Evolutionary conservation across 352 stramenopile genomes (phyloP).

Genomic region (Chrysophaeum taylorii): DNA sequence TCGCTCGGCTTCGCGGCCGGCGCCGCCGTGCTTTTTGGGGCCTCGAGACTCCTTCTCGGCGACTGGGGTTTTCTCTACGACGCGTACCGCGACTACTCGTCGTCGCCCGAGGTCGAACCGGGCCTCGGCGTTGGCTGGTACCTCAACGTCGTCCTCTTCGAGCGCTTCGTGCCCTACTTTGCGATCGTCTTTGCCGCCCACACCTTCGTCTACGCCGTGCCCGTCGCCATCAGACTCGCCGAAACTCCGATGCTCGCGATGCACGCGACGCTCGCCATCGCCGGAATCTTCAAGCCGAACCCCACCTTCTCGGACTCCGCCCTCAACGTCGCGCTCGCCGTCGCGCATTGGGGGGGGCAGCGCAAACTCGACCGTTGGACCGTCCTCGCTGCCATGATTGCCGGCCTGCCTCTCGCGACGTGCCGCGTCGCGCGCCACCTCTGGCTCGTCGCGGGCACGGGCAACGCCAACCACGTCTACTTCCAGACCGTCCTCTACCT

Average conservation of each 20-base stretch:
- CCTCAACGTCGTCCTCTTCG: background rate
- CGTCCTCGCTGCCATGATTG: background rate
- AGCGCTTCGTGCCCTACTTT: background rate
- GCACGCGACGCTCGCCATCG: background rate
- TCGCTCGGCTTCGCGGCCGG: too few relatives aligned
- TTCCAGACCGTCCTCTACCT: too few relatives aligned
- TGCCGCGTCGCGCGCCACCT: background rate
- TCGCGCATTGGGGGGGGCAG: background rate
- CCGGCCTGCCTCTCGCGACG: background rate
- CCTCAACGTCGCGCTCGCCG: background rate
- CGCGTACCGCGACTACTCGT: too few relatives aligned
- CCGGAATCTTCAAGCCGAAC: background rate
- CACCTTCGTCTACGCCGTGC: background rate
- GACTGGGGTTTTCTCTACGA: too few relatives aligned
- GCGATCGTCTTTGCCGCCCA: background rate
- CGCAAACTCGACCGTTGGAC: background rate
- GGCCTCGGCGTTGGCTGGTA: too few relatives aligned
- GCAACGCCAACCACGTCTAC: background rate
- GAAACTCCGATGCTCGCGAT: background rate
- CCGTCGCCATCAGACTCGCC: background rate
- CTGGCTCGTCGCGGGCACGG: background rate
- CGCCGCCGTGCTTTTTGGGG: too few relatives aligned
- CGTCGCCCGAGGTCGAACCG: too few relatives aligned
- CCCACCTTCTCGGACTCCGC: background rate
- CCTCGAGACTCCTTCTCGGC: too few relatives aligned